Evolutionary conservation across 2,329 filamentous ascomycete species (phyloP), one percentile per base, ranked within the genome.

Genomic region (Ophiostoma novo-ulmi): DNA sequence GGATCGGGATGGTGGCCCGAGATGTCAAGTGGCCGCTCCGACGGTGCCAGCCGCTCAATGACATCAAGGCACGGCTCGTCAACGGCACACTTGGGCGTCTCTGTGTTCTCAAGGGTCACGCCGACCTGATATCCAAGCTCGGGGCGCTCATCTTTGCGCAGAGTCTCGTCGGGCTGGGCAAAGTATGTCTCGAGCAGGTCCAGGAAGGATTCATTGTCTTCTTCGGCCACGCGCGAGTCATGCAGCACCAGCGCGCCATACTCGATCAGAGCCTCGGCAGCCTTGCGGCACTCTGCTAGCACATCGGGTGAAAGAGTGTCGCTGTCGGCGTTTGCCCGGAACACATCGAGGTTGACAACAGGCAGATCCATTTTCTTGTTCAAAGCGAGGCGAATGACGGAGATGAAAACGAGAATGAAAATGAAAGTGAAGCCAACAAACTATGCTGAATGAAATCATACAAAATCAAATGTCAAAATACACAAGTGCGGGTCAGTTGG

Each of bases 141-240:
- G 6, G 86, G 86, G 2, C 85, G 82, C 79, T 87, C 85, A 74
- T 88, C 86, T 48, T 76, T 76, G 67, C 77, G 77, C 48, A 88
- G 80, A 2, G 76, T 77, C 10, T 77, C 80, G 20, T 31, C 44
- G 20, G 85, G 83, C 77, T 88, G 86, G 44, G 85, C 85, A 75
- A 88, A 88, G 80, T 88, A 88, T 80, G 88, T 85, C 78, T 88
- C 86, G n/a, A 88, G 82, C 52, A 88, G 80, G 77, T 88, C 85
- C 71, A 88, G 83, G 75, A 88, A 88, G 70, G 80, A 78, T 36
- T 79, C 79, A 79, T 88, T 88, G 78, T 87, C 84, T 2, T 78
- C 74, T 75, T 85, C 84, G 22, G 84, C 80, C 14, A 87, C 86
- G 73, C 86, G 85, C 69, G 83, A 84, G 79, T 88, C 86, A 79